A percentile compares a stretch with the other conserved stretches of the same genome.
These are phyloP conservation scores for Obelidium mucronatum DNA, from an alignment of 192 early-diverging fungal genomes.

Conservation along the genomic window DNA sequence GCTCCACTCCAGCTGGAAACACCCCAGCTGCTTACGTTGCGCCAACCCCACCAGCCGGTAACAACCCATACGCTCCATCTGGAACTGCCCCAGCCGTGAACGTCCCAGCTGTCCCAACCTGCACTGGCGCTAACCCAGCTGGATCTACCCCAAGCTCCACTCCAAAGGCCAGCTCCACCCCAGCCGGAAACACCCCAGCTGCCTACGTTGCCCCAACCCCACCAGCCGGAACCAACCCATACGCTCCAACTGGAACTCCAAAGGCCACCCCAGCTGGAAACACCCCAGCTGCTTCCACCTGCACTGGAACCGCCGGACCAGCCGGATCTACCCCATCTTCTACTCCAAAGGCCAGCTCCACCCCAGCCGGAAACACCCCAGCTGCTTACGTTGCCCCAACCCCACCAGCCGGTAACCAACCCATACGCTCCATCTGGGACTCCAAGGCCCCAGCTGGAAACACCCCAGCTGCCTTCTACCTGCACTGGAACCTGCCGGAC, in stretches of 20 bases:
- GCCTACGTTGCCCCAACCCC: too few relatives aligned
- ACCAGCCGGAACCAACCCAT: neutral
- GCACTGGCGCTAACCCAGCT: constrained; percentile 4
- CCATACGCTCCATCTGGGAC: neutral
- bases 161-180: neutral
- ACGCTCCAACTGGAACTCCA: neutral
- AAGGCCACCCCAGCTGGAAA: neutral
- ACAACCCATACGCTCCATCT: neutral
- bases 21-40: neutral
- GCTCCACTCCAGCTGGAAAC: constrained; percentile 4
- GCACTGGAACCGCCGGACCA: neutral
- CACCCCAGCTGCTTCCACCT: neutral
- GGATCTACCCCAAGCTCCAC: neutral
- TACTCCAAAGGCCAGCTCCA: too few relatives aligned
- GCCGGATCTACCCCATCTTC: neutral
- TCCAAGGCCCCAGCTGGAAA: too few relatives aligned
- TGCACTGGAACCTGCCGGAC: too few relatives aligned
- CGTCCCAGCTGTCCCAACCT: constrained; percentile 12
- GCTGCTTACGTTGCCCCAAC: neutral
- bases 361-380: constrained; percentile 15
- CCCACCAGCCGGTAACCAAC: neutral
- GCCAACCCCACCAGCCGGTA: constrained; percentile 8
- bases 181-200: neutral
- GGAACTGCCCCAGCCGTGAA: neutral
- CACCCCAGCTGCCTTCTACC: constrained; percentile 1